Conservation (phyloP, 164 flowering plant genomes). For the Tinospora cordifolia region DNA sequence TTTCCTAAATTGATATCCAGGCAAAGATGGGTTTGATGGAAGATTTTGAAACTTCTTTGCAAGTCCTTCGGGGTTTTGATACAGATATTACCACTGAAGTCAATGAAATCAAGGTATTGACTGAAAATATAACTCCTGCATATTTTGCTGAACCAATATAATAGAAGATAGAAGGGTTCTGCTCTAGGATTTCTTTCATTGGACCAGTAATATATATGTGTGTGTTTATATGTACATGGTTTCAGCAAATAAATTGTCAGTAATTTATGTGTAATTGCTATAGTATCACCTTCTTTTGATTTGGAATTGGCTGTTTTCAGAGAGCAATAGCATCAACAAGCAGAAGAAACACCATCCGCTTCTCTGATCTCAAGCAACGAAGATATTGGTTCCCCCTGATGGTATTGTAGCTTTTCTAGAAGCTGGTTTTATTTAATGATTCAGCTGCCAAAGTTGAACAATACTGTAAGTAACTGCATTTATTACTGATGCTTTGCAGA, state of each 20-base stretch:
- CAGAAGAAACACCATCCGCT: conserved; percentile 48
- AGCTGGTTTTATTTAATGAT: conserved; percentile 4
- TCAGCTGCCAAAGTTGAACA: neutral
- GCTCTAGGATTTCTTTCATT: neutral
- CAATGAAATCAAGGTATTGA: conserved; percentile 85
- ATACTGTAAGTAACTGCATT: neutral
- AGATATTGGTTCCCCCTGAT: conserved; percentile 82
- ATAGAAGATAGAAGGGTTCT: neutral
- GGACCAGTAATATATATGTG: no score
- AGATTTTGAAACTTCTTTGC: conserved; percentile 92
- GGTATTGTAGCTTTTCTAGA: conserved; percentile 33
- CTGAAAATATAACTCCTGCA: conserved; percentile 3
- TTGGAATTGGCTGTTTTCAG: conserved; percentile 32
- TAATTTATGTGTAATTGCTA: neutral
- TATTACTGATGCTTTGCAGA: conserved; percentile 32
- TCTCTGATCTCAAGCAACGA: conserved; percentile 63
- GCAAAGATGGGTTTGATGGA: conserved; percentile 98
- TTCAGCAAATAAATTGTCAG: neutral
- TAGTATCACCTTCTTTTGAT: conserved; percentile 9
- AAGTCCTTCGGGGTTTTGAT: conserved; percentile 94
- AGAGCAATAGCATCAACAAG: conserved; percentile 55
- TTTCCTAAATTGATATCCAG: conserved; percentile 27
- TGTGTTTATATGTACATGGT: no score
- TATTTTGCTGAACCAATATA: neutral
- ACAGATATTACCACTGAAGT: conserved; percentile 79